Conservation (phyloP, 108 stramenopile species). For the Discostella stelligeroides region DNA sequence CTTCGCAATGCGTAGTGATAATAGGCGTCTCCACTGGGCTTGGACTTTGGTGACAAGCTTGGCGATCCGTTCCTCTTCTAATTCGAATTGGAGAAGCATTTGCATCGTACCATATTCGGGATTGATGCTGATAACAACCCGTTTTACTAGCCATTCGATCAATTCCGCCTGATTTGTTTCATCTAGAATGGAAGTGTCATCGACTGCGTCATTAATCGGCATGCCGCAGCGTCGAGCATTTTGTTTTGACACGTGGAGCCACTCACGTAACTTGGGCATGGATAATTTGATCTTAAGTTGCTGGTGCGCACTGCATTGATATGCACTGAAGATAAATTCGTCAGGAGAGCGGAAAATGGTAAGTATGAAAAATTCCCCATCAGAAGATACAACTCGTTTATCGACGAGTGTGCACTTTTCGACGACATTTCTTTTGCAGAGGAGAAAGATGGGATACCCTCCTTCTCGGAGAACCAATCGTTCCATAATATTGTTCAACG, state of each 20-base stretch:
- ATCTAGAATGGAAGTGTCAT: slow-evolving; percentile 24
- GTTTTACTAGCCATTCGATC: slow-evolving; percentile 55
- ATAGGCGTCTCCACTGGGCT: slow-evolving; percentile 50
- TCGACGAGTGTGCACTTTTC: slow-evolving; percentile 47
- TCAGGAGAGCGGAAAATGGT: slow-evolving; percentile 45
- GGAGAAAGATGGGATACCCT: slow-evolving; percentile 43
- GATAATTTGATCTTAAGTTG: slow-evolving; percentile 34
- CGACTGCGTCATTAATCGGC: not conserved
- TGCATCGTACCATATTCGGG: slow-evolving; percentile 28
- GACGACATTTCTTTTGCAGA: slow-evolving; percentile 42
- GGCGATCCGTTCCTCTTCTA: slow-evolving; percentile 45
- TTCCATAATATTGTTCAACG: slow-evolving; percentile 27
- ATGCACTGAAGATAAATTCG: slow-evolving; percentile 46
- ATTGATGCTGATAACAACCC: slow-evolving; percentile 43
- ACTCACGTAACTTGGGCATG: slow-evolving; percentile 19
- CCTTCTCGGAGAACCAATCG: slow-evolving; percentile 37
- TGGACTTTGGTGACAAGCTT: slow-evolving; percentile 49
- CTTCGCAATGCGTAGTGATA: slow-evolving; percentile 30
- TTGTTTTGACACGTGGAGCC: slow-evolving; percentile 15
- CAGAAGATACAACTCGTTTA: slow-evolving; percentile 27
- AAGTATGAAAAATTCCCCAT: slow-evolving; percentile 44
- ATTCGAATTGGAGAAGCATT: slow-evolving; percentile 44
- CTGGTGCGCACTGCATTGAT: slow-evolving; percentile 35
- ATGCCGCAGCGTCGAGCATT: not conserved
- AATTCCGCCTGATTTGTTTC: slow-evolving; percentile 26